Conservation (phyloP, 305 asterid genomes). For the Fraxinus albicans region DNA sequence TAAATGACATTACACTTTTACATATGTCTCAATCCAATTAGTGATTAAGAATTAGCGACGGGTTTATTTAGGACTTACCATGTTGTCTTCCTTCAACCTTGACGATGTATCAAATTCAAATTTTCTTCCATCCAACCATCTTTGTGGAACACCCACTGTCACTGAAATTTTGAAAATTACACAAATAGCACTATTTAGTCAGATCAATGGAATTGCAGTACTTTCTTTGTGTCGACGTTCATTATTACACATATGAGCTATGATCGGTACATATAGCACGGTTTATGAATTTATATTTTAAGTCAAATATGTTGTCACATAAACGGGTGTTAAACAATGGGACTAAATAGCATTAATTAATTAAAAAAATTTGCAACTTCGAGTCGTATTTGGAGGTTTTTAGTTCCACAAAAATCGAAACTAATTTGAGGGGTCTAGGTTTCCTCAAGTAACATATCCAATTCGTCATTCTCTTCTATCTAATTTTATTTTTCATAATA, state of each 20-base stretch:
- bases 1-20: no score
- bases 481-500: background rate
- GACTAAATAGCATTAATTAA: no score
- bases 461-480: background rate
- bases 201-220: background rate
- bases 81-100: no score
- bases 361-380: background rate
- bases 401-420: no score
- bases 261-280: no score
- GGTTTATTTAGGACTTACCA: no score
- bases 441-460: background rate
- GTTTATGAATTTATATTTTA: no score
- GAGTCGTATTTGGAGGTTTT: background rate
- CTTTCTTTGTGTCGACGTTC: background rate
- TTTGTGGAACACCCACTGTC: background rate
- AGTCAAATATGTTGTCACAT: no score
- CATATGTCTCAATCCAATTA: no score
- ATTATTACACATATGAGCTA: background rate
- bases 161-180: background rate
- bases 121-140: background rate
- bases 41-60: no score
- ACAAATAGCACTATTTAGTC: background rate
- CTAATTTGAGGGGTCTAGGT: no score
- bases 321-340: no score
- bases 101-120: background rate